phyloP scores from a whole-genome alignment of 2,329 filamentous ascomycete species.

The Helotiales sp. region DNA sequence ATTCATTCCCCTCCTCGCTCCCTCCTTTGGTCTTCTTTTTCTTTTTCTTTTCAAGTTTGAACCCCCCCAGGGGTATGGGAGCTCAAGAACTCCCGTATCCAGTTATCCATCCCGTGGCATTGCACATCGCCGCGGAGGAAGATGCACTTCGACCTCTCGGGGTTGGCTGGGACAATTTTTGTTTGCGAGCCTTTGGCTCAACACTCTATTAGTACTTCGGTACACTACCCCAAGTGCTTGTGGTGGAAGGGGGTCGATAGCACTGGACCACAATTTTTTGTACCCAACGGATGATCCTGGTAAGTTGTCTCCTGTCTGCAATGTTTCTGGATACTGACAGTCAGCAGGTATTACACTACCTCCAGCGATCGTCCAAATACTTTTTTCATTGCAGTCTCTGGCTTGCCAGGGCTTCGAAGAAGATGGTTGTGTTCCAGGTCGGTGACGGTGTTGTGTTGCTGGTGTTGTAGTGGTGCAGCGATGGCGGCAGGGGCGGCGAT shows the following conservation, averaged over 20 bases:
- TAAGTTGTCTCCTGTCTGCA: no score
- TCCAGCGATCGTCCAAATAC: neutral
- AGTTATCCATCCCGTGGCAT: no score
- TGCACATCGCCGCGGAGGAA: no score
- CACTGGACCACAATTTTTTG: no score
- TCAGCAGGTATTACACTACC: neutral
- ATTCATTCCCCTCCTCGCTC: neutral
- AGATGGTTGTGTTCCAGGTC: neutral
- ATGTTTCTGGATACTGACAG: no score
- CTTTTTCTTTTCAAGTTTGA: neutral
- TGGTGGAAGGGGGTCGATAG: no score
- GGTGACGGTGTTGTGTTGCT: neutral
- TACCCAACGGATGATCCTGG: neutral
- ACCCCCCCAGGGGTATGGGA: neutral
- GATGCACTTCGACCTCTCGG: neutral
- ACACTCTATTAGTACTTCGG: no score
- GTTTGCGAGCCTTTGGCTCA: neutral
- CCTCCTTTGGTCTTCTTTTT: neutral
- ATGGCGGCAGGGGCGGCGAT: neutral
- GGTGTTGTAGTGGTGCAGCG: neutral
- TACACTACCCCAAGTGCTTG: no score
- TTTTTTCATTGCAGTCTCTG: neutral
- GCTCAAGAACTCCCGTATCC: neutral
- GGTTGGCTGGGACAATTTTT: neutral
- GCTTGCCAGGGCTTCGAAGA: neutral